A percentile compares a stretch with the other conserved stretches of the same genome.
These are phyloP conservation scores for Globisporangium polare DNA, from an alignment of 352 stramenopile genomes.

Conservation along the genomic window DNA sequence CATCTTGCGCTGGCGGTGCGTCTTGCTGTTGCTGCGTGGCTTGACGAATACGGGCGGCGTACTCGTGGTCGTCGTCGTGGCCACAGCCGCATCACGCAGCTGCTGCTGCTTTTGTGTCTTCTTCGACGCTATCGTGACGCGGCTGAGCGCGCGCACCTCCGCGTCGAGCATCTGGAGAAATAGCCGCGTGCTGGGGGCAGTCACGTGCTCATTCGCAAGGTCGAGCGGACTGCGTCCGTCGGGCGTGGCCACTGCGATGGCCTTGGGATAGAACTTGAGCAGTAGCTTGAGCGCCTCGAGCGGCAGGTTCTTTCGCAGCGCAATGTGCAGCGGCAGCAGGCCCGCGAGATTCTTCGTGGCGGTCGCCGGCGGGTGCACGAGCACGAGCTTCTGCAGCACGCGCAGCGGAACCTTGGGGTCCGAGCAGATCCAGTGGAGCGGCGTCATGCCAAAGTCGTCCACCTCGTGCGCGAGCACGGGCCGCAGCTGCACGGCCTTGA, in stretches of 20 bases:
- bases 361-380: slow-evolving; percentile 38
- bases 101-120: slow-evolving; percentile 11
- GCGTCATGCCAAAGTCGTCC: slow-evolving; percentile 80
- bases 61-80: not conserved
- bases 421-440: slow-evolving; percentile 82
- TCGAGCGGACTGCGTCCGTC: slow-evolving; percentile 43
- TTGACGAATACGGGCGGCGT: not conserved
- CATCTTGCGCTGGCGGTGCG: not conserved
- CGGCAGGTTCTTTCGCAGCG: slow-evolving; percentile 51
- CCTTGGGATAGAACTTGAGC: slow-evolving; percentile 60
- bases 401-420: slow-evolving; percentile 62
- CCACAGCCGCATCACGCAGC: not conserved
- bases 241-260: slow-evolving; percentile 40
- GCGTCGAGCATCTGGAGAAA: slow-evolving; percentile 44
- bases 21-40: not conserved
- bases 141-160: slow-evolving; percentile 23
- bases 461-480: slow-evolving; percentile 36
- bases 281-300: slow-evolving; percentile 62
- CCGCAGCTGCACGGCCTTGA: slow-evolving; percentile 37
- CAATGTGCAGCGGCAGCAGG: slow-evolving; percentile 63
- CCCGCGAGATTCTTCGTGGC: slow-evolving; percentile 48
- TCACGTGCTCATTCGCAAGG: slow-evolving; percentile 39
- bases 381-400: slow-evolving; percentile 56
- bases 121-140: slow-evolving; percentile 10
- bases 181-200: slow-evolving; percentile 17